These are phyloP conservation scores for Dactylellina drechsleri DNA, from an alignment of 2,329 filamentous ascomycete genomes.

Conservation along the genomic window DNA sequence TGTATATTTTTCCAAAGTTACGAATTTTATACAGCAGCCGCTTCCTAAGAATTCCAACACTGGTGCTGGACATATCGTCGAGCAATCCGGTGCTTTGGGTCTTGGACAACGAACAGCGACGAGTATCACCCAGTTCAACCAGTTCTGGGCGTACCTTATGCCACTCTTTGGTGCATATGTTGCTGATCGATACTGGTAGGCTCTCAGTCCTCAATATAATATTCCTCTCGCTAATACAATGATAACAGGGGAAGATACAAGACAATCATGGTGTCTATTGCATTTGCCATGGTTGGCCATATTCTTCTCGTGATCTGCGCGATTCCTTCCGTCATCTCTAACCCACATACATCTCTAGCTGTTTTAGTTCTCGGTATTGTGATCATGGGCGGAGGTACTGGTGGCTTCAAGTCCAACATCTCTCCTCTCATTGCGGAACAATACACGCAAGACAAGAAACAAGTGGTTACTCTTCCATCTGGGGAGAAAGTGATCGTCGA, in stretches of 20 bases:
- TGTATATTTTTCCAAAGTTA: slow-evolving; percentile 60
- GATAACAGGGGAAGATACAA: slow-evolving; percentile 69
- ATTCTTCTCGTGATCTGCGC: slow-evolving; percentile 66
- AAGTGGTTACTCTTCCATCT: slow-evolving; percentile 57
- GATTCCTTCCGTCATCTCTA: slow-evolving; percentile 62
- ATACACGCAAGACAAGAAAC: slow-evolving; percentile 57
- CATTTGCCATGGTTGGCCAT: slow-evolving; percentile 67
- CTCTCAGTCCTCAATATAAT: slow-evolving; percentile 61
- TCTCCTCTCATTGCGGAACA: slow-evolving; percentile 61
- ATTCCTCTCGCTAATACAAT: slow-evolving; percentile 64
- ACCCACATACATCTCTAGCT: slow-evolving; percentile 63
- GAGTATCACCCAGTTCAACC: slow-evolving; percentile 68
- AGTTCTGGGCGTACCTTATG: slow-evolving; percentile 70
- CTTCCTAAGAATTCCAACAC: slow-evolving; percentile 69
- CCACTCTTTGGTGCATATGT: slow-evolving; percentile 60
- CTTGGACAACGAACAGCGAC: slow-evolving; percentile 70
- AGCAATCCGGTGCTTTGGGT: slow-evolving; percentile 67
- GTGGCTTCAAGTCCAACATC: slow-evolving; percentile 64
- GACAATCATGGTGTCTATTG: slow-evolving; percentile 68
- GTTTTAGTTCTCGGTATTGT: slow-evolving; percentile 67
- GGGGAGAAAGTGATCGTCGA: slow-evolving; percentile 61
- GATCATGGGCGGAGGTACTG: slow-evolving; percentile 63
- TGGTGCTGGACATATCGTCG: slow-evolving; percentile 64
- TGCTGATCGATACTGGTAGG: slow-evolving; percentile 51
- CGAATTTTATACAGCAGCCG: slow-evolving; percentile 71